phyloP scores from a whole-genome alignment of 2,329 filamentous ascomycete species.

The Pseudogymnoascus sp. region DNA sequence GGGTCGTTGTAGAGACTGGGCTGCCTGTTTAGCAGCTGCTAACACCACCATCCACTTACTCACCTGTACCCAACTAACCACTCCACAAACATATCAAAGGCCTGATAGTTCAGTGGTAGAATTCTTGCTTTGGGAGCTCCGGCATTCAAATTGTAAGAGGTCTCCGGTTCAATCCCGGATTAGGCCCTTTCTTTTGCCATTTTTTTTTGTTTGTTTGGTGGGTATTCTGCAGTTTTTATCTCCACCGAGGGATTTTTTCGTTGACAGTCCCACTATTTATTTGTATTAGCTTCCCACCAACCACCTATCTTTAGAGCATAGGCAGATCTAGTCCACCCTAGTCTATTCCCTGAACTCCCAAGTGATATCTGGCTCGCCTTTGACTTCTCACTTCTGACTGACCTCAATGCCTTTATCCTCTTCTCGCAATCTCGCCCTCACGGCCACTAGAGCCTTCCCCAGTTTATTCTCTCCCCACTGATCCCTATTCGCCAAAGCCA shows the following conservation, averaged over 20 bases:
- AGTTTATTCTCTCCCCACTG: too few species aligned
- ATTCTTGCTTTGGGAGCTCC: not conserved
- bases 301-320: too few species aligned
- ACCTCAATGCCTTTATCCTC: too few species aligned
- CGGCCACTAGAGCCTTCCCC: too few species aligned
- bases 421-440: too few species aligned
- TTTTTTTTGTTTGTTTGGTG: not conserved
- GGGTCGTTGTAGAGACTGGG: not conserved
- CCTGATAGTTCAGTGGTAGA: conserved; percentile 1
- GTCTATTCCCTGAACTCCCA: too few species aligned
- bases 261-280: not conserved
- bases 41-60: not conserved
- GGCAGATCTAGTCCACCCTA: too few species aligned
- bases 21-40: not conserved
- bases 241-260: not conserved
- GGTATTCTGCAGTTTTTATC: not conserved
- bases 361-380: too few species aligned
- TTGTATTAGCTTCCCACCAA: too few species aligned
- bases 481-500: too few species aligned
- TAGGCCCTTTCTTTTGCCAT: not conserved
- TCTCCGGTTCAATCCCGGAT: not conserved
- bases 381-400: too few species aligned
- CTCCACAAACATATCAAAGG: not conserved
- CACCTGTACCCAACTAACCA: not conserved
- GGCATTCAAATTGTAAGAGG: not conserved